Evolutionary conservation across 768 basidiomycete genomes (phyloP), one percentile per base, ranked within the genome.

Genomic region (Serendipita sp.): DNA sequence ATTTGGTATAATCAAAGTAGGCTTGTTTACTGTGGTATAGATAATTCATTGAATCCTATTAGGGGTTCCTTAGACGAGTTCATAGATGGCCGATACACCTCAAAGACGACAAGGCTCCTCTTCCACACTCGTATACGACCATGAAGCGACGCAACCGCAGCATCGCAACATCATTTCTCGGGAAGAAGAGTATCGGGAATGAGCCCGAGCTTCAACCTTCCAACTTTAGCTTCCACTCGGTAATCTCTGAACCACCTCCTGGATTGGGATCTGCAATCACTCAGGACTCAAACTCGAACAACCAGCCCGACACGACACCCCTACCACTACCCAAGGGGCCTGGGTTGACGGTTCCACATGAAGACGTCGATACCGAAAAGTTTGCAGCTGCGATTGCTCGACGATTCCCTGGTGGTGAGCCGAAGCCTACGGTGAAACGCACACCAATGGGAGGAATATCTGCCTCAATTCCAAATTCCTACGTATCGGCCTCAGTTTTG

Each of bases 1-100:
- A 66, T 99, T 98, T 70, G 96, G 96, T 3, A 89, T 98, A 27
- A 95, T 99, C 75, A 99, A 99, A 13, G 40, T 40, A 6, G 40
- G 40, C 40, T 13, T 75, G 88, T 84, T 71, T 18, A n/a, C 44
- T 50, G 3, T 10, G 46, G 48, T 13, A 55, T 34, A 60, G 23
- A 55, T 34, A 29, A 37, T 16, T 46, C 37, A 29, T 10, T 29
- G 23, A 36, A 63, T 37, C 45, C 16, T 45, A 64, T 11, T 48
- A 40, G 85, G 95, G 94, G 0, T 98, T 98, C 72, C 78, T 99
- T 15, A 85, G 91, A 11, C 80, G 96, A 45, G 86, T 97, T 0
- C 91, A 96, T 71, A 84, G 93, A n/a, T 98, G 86, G 79, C 96
- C 95, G 0, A 76, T 94, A 48, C 80, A 89, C 66, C 64, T 69